A percentile compares a stretch with the other conserved stretches of the same genome.
phyloP scores from a whole-genome alignment of 2,329 filamentous ascomycete species.

The Fusarium sp. region DNA sequence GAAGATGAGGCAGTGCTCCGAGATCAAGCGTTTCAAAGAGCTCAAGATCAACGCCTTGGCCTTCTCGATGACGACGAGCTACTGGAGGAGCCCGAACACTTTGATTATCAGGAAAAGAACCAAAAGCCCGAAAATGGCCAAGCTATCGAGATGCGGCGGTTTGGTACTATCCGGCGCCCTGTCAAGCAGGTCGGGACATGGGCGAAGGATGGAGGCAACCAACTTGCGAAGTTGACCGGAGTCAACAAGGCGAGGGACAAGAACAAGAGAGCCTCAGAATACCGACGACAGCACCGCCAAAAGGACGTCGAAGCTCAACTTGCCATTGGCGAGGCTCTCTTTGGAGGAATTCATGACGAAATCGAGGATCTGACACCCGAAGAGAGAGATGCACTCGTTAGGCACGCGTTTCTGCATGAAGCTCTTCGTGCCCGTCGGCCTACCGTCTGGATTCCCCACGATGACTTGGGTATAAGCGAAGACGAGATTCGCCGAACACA shows the following conservation, averaged over 20 bases:
- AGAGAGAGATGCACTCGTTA: constrained; percentile 86
- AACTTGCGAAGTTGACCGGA: constrained; percentile 60
- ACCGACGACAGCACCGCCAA: constrained; percentile 62
- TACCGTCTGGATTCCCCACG: constrained; percentile 92
- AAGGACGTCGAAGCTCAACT: constrained; percentile 79
- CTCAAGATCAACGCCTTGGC: constrained; percentile 78
- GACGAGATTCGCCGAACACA: constrained; percentile 88
- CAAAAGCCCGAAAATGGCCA: constrained; percentile 55
- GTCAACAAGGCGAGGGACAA: constrained; percentile 46
- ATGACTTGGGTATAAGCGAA: constrained; percentile 90
- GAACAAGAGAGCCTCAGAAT: constrained; percentile 59
- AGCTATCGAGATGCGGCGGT: constrained; percentile 57
- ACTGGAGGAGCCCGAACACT: constrained; percentile 52
- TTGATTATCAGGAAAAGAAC: no score
- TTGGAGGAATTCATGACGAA: constrained; percentile 89
- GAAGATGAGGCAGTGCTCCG: constrained; percentile 95
- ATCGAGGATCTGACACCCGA: constrained; percentile 94
- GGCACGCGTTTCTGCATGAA: constrained; percentile 90
- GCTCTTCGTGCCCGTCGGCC: constrained; percentile 87
- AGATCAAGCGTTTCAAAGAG: constrained; percentile 87
- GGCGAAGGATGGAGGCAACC: constrained; percentile 61
- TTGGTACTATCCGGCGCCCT: constrained; percentile 58
- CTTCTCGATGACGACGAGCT: constrained; percentile 66
- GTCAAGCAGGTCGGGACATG: constrained; percentile 59
- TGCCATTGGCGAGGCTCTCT: constrained; percentile 83